Percentiles rank a stretch among this genome's conserved stretches.
These are phyloP conservation scores for Chytridiales sp. DNA, from an alignment of 371 early-diverging fungal species.

Conservation along the genomic window DNA sequence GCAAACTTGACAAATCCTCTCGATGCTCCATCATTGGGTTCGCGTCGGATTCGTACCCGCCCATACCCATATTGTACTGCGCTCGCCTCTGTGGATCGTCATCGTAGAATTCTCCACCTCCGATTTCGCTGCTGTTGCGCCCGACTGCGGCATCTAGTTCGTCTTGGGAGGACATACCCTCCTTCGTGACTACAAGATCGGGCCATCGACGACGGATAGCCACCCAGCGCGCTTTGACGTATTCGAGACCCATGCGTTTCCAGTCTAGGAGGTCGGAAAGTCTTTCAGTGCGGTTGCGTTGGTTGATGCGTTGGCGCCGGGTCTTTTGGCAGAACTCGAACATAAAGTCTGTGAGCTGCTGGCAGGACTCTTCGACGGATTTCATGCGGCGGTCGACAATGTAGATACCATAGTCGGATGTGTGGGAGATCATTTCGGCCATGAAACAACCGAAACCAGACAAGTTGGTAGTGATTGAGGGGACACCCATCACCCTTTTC, in stretches of 20 bases:
- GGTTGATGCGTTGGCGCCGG: conserved; percentile 95
- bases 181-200: too few species aligned
- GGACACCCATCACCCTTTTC: conserved; percentile 98
- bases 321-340: conserved; percentile 89
- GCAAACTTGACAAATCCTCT: conserved; percentile 38
- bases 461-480: conserved; percentile 94
- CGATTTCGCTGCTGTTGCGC: too few species aligned
- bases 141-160: too few species aligned
- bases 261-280: conserved; percentile 96
- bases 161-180: too few species aligned
- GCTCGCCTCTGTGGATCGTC: too few species aligned
- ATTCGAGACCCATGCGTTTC: conserved; percentile 96
- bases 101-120: too few species aligned
- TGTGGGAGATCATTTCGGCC: conserved; percentile 91
- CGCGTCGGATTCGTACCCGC: conserved; percentile 44
- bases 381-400: conserved; percentile 93
- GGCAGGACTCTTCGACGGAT: conserved; percentile 85
- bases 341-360: conserved; percentile 88
- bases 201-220: conserved; percentile 88
- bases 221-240: conserved; percentile 92
- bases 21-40: conserved; percentile 30
- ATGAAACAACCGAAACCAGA: conserved; percentile 97
- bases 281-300: conserved; percentile 94
- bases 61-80: too few species aligned
- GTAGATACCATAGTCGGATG: conserved; percentile 95